Conservation (phyloP, 108 stramenopile species). For the Nitzschia sp. region DNA sequence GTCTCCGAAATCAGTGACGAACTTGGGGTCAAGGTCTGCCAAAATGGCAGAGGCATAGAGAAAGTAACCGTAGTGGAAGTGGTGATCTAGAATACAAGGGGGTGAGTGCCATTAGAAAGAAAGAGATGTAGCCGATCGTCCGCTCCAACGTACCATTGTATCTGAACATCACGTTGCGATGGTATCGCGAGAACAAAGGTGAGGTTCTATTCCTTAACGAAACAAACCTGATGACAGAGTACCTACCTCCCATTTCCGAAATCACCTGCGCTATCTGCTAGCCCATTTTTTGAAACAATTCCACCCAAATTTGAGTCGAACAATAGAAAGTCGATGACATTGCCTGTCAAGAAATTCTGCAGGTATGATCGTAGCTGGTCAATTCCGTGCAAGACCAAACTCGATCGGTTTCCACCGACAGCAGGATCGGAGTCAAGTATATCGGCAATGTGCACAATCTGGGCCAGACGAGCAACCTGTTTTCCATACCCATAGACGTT, state of each 20-base stretch:
- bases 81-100: conserved; percentile 54
- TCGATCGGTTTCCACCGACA: background rate
- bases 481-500: conserved; percentile 86
- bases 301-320: conserved; percentile 59
- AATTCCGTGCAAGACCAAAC: conserved; percentile 9
- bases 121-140: background rate
- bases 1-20: conserved; percentile 60
- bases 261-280: conserved; percentile 36
- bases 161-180: conserved; percentile 10
- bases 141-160: conserved; percentile 33
- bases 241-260: conserved; percentile 54
- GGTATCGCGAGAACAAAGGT: background rate
- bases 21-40: conserved; percentile 56
- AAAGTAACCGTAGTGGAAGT: conserved; percentile 77
- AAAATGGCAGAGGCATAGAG: conserved; percentile 78
- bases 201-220: background rate
- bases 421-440: conserved; percentile 13
- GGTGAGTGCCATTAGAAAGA: background rate
- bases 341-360: conserved; percentile 27
- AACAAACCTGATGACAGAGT: background rate
- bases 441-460: conserved; percentile 70
- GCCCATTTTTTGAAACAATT: conserved; percentile 43
- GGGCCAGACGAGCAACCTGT: conserved; percentile 75
- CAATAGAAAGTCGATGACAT: conserved; percentile 38
- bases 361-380: conserved; percentile 26